Evolutionary conservation across 2,329 filamentous ascomycete genomes (phyloP), one percentile per base, ranked within the genome.

Genomic region (Xylaria sp.): DNA sequence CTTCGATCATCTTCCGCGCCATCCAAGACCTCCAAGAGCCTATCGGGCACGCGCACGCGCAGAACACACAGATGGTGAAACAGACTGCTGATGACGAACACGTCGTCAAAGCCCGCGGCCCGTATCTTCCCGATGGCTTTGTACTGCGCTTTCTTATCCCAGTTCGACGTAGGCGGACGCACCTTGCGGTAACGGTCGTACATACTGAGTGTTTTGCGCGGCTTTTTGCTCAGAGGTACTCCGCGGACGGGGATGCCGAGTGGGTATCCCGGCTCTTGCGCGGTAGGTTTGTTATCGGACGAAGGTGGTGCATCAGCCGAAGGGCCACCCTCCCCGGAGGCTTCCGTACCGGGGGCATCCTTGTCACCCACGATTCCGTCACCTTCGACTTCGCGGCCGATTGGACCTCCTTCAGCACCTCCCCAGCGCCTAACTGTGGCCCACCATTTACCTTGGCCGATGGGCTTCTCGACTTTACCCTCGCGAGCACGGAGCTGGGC

Each of bases 161-260:
- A 91, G 26, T 83, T 85, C 6, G 83, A 80, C 10, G 85, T 79
- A 0, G 89, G 88, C 9, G 85, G 86, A 1, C 87, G 83, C 53
- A 90, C 81, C 83, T 88, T 89, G 65, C 89, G 85, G 78, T 90
- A 90, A 72, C 83, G 87, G 75, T 90, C 88, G 75, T 90, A 90
- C 56, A 89, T 83, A 69, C 83, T 84, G 76, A 87, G 79, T 60
- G 83, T 87, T 77, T 86, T 88, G 67, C 86, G 84, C 44, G 84
- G 78, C 69, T 84, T 87, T 77, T 87, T 87, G 42, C 74, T 76
- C 3, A 76, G 71, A 4, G 79, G 80, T 44, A 74, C 73, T 13
- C 74, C 77, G 46, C 74, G 75, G 65, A 76, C 67, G 7, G 75
- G 74, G 57, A 77, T 70, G 9, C 63, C 64, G 6, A 40, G 63